These are phyloP conservation scores for Malassezia japonica DNA, from an alignment of 1,284 basidiomycete species.

Conservation along the genomic window DNA sequence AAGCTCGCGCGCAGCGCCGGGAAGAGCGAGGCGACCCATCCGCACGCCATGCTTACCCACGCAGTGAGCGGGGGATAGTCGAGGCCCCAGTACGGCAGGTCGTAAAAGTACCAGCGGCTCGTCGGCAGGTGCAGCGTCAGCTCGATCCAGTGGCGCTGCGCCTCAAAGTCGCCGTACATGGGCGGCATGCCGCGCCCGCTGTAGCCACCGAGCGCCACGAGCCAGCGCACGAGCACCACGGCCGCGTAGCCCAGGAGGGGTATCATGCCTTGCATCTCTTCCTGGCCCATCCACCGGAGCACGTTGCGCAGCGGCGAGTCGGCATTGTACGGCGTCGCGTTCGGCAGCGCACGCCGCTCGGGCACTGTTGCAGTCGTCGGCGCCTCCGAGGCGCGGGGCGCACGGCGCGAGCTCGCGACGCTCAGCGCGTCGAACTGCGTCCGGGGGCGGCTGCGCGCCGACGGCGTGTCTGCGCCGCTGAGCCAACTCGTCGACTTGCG, in stretches of 20 bases:
- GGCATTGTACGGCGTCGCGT: background rate
- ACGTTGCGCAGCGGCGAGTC: constrained; percentile 29
- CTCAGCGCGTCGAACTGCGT: background rate
- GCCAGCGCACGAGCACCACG: constrained; percentile 25
- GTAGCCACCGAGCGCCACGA: constrained; percentile 29
- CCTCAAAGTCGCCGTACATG: constrained; percentile 83
- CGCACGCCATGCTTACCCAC: constrained; percentile 47
- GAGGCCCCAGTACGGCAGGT: constrained; percentile 79
- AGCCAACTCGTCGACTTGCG: background rate
- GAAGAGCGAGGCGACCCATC: constrained; percentile 18
- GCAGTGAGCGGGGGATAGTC: constrained; percentile 75
- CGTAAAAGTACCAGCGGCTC: constrained; percentile 72
- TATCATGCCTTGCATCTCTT: constrained; percentile 20
- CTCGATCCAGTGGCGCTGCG: constrained; percentile 90
- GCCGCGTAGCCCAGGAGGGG: constrained; percentile 17
- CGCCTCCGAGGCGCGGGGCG: background rate
- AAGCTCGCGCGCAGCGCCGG: constrained; percentile 49
- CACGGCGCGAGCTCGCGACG: background rate
- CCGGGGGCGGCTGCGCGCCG: background rate
- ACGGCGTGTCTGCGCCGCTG: background rate
- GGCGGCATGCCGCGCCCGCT: constrained; percentile 64
- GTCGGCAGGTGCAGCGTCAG: constrained; percentile 66
- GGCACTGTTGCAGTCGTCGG: background rate
- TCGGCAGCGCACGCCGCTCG: background rate
- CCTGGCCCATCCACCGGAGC: constrained; percentile 33